A percentile compares a stretch with the other conserved stretches of the same genome.
These are phyloP conservation scores for Plantago elongata DNA, from an alignment of 257 asterid genomes.

Conservation along the genomic window DNA sequence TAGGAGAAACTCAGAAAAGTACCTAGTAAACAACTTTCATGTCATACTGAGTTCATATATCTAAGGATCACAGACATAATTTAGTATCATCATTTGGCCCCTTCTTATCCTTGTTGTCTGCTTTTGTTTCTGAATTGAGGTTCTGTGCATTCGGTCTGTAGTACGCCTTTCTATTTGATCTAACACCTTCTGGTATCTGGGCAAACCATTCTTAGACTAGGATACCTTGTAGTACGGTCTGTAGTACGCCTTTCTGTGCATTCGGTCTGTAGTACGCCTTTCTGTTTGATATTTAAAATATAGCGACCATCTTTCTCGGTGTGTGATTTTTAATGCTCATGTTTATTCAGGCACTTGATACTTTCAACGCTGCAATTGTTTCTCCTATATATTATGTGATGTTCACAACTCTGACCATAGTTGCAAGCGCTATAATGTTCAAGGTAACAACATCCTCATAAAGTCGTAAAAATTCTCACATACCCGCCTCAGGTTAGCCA, in stretches of 20 bases:
- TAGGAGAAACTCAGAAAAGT: constrained; percentile 6
- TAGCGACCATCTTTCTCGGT: constrained; percentile 1
- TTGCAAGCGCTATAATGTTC: constrained; percentile 87
- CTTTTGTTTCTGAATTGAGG: too few species aligned
- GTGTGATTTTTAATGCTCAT: background rate
- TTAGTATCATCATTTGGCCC: background rate
- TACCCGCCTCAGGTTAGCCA: constrained; percentile 6
- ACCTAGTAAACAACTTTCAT: background rate
- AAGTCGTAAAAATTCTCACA: background rate
- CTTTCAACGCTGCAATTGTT: constrained; percentile 77
- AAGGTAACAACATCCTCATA: constrained; percentile 43
- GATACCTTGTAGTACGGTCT: too few species aligned
- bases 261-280: too few species aligned
- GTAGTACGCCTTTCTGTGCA: too few species aligned
- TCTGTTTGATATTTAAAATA: constrained; percentile 4
- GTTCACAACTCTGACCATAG: constrained; percentile 83
- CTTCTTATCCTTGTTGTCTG: background rate
- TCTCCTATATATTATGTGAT: constrained; percentile 85
- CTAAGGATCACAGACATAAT: background rate
- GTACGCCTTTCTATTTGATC: too few species aligned
- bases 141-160: too few species aligned
- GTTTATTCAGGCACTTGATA: constrained; percentile 68
- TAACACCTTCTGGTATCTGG: too few species aligned
- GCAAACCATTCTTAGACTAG: too few species aligned
- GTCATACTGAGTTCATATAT: background rate